These are phyloP conservation scores for Ustilago vetiveriae DNA, from an alignment of 1,284 basidiomycete species.

Conservation along the genomic window DNA sequence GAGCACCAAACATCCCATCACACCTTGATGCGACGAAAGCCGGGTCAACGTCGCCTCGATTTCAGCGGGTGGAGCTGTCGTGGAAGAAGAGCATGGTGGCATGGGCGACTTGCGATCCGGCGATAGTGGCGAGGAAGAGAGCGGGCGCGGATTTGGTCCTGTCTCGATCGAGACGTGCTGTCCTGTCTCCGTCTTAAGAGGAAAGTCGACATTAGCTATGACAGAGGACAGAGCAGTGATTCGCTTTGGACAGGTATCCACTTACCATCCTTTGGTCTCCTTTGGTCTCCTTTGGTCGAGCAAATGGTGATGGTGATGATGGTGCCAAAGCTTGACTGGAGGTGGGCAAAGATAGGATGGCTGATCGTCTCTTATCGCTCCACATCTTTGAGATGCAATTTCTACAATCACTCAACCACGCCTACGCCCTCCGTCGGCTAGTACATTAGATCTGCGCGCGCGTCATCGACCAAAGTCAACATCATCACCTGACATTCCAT, in stretches of 20 bases:
- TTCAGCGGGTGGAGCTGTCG: conserved; percentile 51
- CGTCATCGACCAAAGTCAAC: conserved; percentile 8
- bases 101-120: conserved; percentile 48
- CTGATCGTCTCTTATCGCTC: conserved; percentile 22
- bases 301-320: neutral
- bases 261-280: neutral
- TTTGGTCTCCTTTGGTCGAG: neutral
- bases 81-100: conserved; percentile 47
- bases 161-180: conserved; percentile 24
- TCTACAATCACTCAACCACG: no score
- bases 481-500: neutral
- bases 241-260: no score
- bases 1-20: conserved; percentile 56
- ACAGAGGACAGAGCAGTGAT: no score
- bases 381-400: conserved; percentile 6
- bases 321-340: no score
- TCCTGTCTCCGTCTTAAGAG: conserved; percentile 15
- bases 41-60: conserved; percentile 59
- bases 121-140: conserved; percentile 29
- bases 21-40: conserved; percentile 52
- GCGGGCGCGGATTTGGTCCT: conserved; percentile 10
- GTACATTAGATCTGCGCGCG: no score
- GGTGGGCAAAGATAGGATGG: no score
- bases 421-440: no score
- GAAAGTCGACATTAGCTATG: neutral